Evolutionary conservation across 192 early-diverging fungal genomes (phyloP), one percentile per base, ranked within the genome.

Genomic region (Funneliformis geosporum): DNA sequence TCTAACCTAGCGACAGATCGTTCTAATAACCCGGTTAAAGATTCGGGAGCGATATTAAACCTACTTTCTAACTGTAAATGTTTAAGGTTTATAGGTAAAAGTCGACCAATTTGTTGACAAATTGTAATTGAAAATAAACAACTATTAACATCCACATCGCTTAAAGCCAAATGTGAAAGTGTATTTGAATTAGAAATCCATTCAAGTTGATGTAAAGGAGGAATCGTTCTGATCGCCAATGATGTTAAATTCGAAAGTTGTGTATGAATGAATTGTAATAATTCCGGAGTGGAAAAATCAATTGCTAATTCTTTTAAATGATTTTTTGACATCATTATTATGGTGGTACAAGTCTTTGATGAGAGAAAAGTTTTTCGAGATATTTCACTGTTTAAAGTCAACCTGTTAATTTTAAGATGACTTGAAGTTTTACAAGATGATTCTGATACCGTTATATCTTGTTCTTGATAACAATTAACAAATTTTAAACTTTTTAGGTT

Each of bases 401-500:
- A 72, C 47, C 47, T 72, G 21, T 42, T 47, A 12, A 72, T 28
- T 1, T 6, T 23, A 47, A 72, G 44, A 27, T 47, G 69, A 72
- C 4, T 27, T 1, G 28, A 33, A 2, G 33, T 21, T 68, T 68
- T 68, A 68, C 18, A 40, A 50, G 47, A 47, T 7, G 44, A 72
- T 47, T 44, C 40, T 0, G 43, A 42, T 14, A 72, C 8, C 25
- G 44, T 27, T 3, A 72, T 50, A 47, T 72, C 69, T 72, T 72
- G 7, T 72, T 72, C 69, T 72, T 72, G 69, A 47, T 72, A 47
- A 72, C 69, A 72, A 72, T 72, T 72, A 16, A 72, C 40, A 12
- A 72, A 72, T 46, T 23, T 40, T 42, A 72, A 72, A 12, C n/a
- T 23, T 72, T 47, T 72, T 72, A 72, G 47, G 27, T 72, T 72